Percentiles rank a stretch among this genome's conserved stretches.
These are phyloP conservation scores for Helichrysum umbraculigerum DNA, from an alignment of 129 eudicot genomes.

Conservation along the genomic window DNA sequence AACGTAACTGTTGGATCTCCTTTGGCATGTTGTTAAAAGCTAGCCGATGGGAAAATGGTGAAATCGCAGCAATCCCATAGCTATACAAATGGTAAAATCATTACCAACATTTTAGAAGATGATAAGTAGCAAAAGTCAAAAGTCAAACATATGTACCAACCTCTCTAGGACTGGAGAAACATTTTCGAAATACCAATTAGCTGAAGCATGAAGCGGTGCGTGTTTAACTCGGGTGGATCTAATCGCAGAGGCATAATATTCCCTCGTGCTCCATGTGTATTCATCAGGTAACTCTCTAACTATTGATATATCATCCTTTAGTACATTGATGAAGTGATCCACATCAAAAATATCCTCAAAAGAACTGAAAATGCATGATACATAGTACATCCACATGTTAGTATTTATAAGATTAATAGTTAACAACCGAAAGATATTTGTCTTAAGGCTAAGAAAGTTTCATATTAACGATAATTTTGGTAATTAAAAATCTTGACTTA, in stretches of 20 bases:
- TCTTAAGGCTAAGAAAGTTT: neutral
- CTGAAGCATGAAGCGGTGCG: slow-evolving; percentile 97
- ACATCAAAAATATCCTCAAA: slow-evolving; percentile 90
- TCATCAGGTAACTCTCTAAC: slow-evolving; percentile 81
- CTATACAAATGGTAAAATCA: slow-evolving; percentile 31
- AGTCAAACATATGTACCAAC: slow-evolving; percentile 40
- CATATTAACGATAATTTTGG: neutral
- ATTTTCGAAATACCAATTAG: slow-evolving; percentile 79
- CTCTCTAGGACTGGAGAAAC: slow-evolving; percentile 77
- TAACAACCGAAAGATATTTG: neutral
- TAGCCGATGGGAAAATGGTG: slow-evolving; percentile 95
- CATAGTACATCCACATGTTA: neutral
- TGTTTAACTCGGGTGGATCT: slow-evolving; percentile 81
- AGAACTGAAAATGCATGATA: slow-evolving; percentile 46
- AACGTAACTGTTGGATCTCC: slow-evolving; percentile 76
- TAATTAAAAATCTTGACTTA: slow-evolving; percentile 16
- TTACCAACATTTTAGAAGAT: neutral
- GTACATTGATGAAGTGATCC: slow-evolving; percentile 76
- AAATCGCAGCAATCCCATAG: slow-evolving; percentile 92
- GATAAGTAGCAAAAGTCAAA: neutral
- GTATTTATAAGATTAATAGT: neutral
- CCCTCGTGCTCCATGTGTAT: slow-evolving; percentile 93
- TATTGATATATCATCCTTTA: slow-evolving; percentile 73
- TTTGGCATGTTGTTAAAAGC: slow-evolving; percentile 87
- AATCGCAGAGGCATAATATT: slow-evolving; percentile 82